Percentiles rank a stretch among this genome's conserved stretches.
Evolutionary conservation across 2,329 filamentous ascomycete genomes (phyloP).

Genomic region (Sarocladium kiliense): DNA sequence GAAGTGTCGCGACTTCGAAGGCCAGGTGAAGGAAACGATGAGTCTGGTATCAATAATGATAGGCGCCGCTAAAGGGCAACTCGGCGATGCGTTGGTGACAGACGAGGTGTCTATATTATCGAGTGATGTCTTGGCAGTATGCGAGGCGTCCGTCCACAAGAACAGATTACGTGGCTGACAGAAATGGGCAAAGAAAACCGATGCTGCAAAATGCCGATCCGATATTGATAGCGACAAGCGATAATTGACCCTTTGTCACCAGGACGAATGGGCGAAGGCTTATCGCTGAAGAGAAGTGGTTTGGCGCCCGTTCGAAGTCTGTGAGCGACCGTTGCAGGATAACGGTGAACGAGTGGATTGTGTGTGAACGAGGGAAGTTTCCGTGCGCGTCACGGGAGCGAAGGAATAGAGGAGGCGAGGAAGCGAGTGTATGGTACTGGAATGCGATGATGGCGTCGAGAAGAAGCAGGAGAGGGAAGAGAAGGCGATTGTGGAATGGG

Average conservation of each 20-base stretch:
- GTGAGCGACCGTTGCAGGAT: not conserved
- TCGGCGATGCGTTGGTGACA: not conserved
- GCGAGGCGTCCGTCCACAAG: not conserved
- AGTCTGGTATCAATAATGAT: too few species aligned
- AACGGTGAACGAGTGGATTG: not conserved
- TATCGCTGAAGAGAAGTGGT: not conserved
- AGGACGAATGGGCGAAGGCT: not conserved
- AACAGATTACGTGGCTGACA: too few species aligned
- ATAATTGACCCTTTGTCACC: not conserved
- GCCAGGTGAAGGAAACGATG: too few species aligned
- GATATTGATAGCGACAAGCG: not conserved
- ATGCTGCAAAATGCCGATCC: not conserved
- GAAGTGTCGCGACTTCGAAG: too few species aligned
- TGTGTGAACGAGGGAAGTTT: not conserved
- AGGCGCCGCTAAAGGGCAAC: not conserved
- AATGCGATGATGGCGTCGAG: slow-evolving; percentile 5
- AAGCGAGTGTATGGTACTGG: slow-evolving; percentile 5
- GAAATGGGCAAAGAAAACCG: not conserved
- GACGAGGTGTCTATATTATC: not conserved
- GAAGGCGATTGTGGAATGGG: slow-evolving; percentile 5
- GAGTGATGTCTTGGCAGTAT: not conserved
- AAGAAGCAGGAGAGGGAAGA: not conserved
- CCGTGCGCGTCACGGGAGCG: not conserved
- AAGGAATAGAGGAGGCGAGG: not conserved
- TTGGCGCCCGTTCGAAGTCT: not conserved